phyloP scores from a whole-genome alignment of 2,329 filamentous ascomycete species.

The Trichoderma arundinaceum region DNA sequence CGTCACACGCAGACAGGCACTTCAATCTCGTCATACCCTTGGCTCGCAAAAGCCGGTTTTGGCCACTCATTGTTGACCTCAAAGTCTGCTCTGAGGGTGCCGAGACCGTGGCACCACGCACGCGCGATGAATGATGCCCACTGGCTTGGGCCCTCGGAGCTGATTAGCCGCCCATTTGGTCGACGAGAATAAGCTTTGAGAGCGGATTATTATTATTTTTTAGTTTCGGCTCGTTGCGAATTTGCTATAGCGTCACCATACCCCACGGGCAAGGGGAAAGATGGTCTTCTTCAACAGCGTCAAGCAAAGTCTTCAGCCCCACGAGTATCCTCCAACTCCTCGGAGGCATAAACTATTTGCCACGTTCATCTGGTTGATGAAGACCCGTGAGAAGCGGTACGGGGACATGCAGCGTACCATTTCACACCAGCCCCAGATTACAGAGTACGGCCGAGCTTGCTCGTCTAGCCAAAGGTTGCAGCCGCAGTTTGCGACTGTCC shows the following conservation, averaged over 20 bases:
- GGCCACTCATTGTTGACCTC: conserved; percentile 2
- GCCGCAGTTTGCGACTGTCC: conserved; percentile 11
- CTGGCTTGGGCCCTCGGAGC: neutral
- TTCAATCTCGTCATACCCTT: conserved; percentile 32
- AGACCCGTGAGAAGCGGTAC: no score
- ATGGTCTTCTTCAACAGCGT: neutral
- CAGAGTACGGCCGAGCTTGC: conserved; percentile 7
- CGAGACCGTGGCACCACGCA: neutral
- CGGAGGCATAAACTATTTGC: no score
- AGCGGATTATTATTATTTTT: neutral
- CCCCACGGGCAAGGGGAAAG: neutral
- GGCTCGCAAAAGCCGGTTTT: conserved; percentile 11
- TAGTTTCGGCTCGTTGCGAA: conserved; percentile 13
- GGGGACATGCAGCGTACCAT: conserved; percentile 2
- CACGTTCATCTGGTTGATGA: no score
- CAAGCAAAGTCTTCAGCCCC: conserved; percentile 1
- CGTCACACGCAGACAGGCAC: conserved; percentile 25
- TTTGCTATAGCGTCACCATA: conserved; percentile 3
- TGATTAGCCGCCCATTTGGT: neutral
- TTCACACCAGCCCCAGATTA: neutral
- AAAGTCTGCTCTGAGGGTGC: neutral
- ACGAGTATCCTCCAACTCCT: neutral
- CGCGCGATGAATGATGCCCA: neutral
- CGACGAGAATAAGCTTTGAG: conserved; percentile 4
- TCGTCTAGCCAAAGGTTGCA: conserved; percentile 19